Base-by-base conservation (phyloP, 441 rosid genomes). In the Jatropha multifida region DNA sequence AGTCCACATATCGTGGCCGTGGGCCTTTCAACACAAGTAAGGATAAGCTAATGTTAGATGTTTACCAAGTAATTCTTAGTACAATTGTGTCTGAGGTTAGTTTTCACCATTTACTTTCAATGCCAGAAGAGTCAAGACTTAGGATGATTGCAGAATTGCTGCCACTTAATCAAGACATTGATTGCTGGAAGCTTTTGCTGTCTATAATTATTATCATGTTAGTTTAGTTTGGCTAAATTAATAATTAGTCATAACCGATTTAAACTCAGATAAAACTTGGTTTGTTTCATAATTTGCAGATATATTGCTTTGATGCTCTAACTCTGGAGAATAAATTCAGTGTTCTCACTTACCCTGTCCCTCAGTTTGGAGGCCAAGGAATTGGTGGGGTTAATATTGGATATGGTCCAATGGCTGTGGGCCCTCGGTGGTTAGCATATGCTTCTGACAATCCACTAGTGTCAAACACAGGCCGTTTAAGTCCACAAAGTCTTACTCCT, bases 381-480 rank as follows among this genome's bases (percentile, higher is more conserved):
- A 78, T 83, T 10, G 49, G 81, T 74, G 95, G 94, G 79, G 85
- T 91, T 65, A 92, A 90, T 82, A 77, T 92, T 37, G 99, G 98
- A 58, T 92, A 89, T 78, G 98, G 99, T 76, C 97, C 99, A 75
- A 92, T 94, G 98, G 94, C 97, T 80, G 91, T 94, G 76, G 98
- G 98, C 58, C 90, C 97, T 54, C 89, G 96, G 86, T 96, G 98
- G 99, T 85, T 94, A 81, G 98, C 98, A 74, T 96, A 94, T 88
- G 96, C 98, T 78, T 91, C 98, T 75, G 88, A 86, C 79, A 91
- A 77, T 72, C 97, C 96, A 14, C 83, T 96, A 77, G 81, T 87
- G 56, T 85, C 96, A 64, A 91, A 78, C 81, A 78, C 90, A 51
- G 97, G 97, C 75, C 94, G 98, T 78, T 78, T 96, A 74, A 94